phyloP scores from a whole-genome alignment of 2,329 filamentous ascomycete genomes.

The Penicillium sclerotigenum region DNA sequence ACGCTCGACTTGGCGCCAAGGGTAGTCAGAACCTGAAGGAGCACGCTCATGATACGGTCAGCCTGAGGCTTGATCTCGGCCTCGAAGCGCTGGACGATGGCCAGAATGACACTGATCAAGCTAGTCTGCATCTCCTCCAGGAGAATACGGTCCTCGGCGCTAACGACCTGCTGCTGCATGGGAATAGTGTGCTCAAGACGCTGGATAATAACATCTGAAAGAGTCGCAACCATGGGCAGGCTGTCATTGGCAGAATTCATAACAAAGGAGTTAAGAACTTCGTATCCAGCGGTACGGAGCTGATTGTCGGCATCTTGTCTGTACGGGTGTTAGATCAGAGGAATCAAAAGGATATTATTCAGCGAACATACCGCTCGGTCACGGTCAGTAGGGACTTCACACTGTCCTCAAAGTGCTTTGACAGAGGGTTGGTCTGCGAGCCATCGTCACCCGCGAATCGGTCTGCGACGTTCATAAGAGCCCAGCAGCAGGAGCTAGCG shows the following conservation, averaged over 20 bases:
- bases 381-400: constrained; percentile 80
- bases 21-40: constrained; percentile 75
- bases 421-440: constrained; percentile 75
- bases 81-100: constrained; percentile 87
- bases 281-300: constrained; percentile 91
- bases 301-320: constrained; percentile 75
- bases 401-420: constrained; percentile 88
- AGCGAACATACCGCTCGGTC: constrained; percentile 63
- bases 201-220: constrained; percentile 86
- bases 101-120: constrained; percentile 83
- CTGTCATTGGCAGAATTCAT: constrained; percentile 86
- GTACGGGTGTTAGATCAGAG: constrained; percentile 14
- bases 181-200: constrained; percentile 85
- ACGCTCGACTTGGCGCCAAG: constrained; percentile 86
- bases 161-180: constrained; percentile 90
- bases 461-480: constrained; percentile 95
- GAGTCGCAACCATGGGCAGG: constrained; percentile 71
- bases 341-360: neutral
- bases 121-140: constrained; percentile 98
- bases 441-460: constrained; percentile 86
- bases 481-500: constrained; percentile 98
- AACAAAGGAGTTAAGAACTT: constrained; percentile 93
- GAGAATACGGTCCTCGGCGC: constrained; percentile 92
- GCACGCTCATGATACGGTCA: constrained; percentile 87
- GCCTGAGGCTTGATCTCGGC: constrained; percentile 85